Evolutionary conservation across 805 yeast species (phyloP).

Genomic region (Starmerella sirachaensis): DNA sequence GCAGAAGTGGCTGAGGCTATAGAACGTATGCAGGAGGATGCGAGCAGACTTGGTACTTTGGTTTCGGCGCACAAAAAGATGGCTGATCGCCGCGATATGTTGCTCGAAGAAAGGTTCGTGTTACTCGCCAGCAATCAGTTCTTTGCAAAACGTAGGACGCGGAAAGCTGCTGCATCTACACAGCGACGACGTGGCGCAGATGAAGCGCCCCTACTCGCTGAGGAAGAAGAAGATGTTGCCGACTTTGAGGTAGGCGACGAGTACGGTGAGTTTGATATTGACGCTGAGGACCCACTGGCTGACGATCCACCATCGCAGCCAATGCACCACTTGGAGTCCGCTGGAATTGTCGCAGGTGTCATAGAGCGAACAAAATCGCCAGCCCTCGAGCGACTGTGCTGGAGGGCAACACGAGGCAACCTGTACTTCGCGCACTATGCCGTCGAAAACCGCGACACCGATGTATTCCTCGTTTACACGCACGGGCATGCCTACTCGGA

Average conservation of each 20-base stretch:
- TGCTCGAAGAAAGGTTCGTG: conserved; percentile 62
- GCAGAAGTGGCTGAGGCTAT: conserved; percentile 60
- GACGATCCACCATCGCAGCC: not conserved
- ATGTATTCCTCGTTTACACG: conserved; percentile 77
- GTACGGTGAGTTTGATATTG: conserved; percentile 17
- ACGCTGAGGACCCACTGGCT: conserved; percentile 18
- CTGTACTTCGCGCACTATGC: conserved; percentile 65
- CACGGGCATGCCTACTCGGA: conserved; percentile 69
- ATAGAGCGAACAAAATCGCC: conserved; percentile 59
- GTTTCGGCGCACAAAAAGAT: conserved; percentile 56
- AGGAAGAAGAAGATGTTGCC: conserved; percentile 5
- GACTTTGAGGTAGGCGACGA: conserved; percentile 2
- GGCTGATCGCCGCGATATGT: conserved; percentile 43
- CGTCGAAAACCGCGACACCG: conserved; percentile 60
- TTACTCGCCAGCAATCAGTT: conserved; percentile 37
- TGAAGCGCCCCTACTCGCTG: conserved; percentile 29
- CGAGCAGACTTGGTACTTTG: conserved; percentile 58
- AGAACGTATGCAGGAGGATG: conserved; percentile 51
- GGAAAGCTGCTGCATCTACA: not conserved
- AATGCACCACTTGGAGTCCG: not conserved
- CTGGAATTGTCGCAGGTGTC: conserved; percentile 58
- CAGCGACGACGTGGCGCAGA: conserved; percentile 6
- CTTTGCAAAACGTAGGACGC: conserved; percentile 22
- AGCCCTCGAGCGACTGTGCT: conserved; percentile 67
- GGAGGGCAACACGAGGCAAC: conserved; percentile 92